Evolutionary conservation across 2,329 filamentous ascomycete species (phyloP), one percentile per base, ranked within the genome.

Genomic region (Verticillium nubilum): DNA sequence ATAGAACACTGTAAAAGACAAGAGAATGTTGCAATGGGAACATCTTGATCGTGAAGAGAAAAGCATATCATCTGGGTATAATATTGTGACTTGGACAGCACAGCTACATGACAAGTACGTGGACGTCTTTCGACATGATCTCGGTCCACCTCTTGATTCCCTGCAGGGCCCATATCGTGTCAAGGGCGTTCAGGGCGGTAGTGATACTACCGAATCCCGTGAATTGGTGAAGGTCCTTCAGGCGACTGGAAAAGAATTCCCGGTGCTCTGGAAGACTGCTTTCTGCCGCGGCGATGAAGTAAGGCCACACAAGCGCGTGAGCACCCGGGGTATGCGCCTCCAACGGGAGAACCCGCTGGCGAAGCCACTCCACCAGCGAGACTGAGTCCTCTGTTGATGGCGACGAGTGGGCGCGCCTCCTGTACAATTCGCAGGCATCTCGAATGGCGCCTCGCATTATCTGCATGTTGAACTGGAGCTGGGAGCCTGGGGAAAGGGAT

Each of bases 241-340:
- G 58, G 0, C 73, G 63, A 1, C 63, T 57, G 0, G 66, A 65
- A 53, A 77, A 78, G 28, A 75, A 78, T 0, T 63, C 57, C 2
- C 73, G 65, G 55, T 77, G 72, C 23, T 68, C 67, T 0, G 70
- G 69, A 1, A 71, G 63, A 0, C 66, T 66, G 42, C 74, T 76
- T 58, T 77, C 74, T 0, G 74, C 74, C 0, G 73, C 74, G 1
- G 73, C 74, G 1, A 77, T 68, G 29, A 77, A 77, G 57, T 70
- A 77, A 0, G 72, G 66, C 75, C 75, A 78, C 0, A 77, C 74
- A 0, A 78, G 69, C 1, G 73, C 70, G 47, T 77, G 74, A 0
- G 69, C 67, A 2, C 74, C 74, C 3, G 68, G 68, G 0, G 66
- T 68, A 1, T 66, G 58, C 0, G 67, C 61, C 5, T 68, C 64